Evolutionary conservation across 2,329 filamentous ascomycete genomes (phyloP).

Genomic region (Chaetomium sp.): DNA sequence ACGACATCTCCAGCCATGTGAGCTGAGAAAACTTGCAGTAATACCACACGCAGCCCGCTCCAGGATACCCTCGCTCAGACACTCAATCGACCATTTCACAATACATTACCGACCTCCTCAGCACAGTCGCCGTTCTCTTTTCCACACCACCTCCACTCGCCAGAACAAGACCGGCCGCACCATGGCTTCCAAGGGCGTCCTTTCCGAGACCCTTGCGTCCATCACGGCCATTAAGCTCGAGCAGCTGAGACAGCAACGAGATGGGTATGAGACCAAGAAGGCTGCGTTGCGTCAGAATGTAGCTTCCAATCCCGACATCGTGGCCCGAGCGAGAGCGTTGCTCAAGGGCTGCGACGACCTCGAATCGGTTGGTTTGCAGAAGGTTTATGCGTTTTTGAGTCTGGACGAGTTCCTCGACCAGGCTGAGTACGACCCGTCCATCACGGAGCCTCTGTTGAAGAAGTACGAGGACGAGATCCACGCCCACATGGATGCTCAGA

Average conservation of each 20-base stretch:
- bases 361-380: conserved; percentile 27
- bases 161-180: background rate
- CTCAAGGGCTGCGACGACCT: conserved; percentile 33
- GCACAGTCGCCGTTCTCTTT: background rate
- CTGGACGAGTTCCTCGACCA: conserved; percentile 48
- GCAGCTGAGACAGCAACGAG: conserved; percentile 48
- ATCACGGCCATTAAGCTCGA: conserved; percentile 51
- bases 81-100: background rate
- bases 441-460: conserved; percentile 39
- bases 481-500: conserved; percentile 41
- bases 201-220: conserved; percentile 47
- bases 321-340: conserved; percentile 29
- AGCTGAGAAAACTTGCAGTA: background rate
- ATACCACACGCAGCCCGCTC: background rate
- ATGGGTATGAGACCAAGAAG: conserved; percentile 43
- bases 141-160: background rate
- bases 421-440: conserved; percentile 45
- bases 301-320: conserved; percentile 20
- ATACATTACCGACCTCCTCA: background rate
- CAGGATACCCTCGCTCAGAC: background rate
- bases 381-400: conserved; percentile 30
- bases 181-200: conserved; percentile 33
- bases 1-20: background rate
- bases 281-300: conserved; percentile 32
- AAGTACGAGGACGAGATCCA: conserved; percentile 43